These are phyloP conservation scores for Candida sphagnicola DNA, from an alignment of 805 yeast genomes.

Conservation along the genomic window DNA sequence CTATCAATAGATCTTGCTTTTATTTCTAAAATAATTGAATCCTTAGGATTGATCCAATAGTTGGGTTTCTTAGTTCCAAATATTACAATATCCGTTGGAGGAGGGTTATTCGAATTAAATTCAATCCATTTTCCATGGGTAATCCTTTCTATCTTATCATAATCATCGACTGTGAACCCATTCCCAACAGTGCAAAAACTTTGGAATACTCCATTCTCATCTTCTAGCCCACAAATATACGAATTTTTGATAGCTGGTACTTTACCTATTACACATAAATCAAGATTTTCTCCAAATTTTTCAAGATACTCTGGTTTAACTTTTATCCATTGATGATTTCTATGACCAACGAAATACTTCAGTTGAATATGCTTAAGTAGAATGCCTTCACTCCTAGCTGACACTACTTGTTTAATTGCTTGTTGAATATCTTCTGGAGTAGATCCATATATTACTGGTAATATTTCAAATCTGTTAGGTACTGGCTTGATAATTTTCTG, in stretches of 20 bases:
- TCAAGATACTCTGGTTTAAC: constrained; percentile 87
- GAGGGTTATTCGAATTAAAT: constrained; percentile 36
- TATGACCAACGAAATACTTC: constrained; percentile 47
- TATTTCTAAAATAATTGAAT: constrained; percentile 76
- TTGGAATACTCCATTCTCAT: constrained; percentile 41
- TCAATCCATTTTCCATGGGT: constrained; percentile 63
- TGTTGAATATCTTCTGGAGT: constrained; percentile 50
- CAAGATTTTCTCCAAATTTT: constrained; percentile 84
- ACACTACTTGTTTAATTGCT: constrained; percentile 56
- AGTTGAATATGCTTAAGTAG: constrained; percentile 64
- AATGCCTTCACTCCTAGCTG: constrained; percentile 73
- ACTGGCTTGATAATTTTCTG: constrained; percentile 41
- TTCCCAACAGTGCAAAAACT: constrained; percentile 81
- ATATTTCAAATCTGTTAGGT: constrained; percentile 47
- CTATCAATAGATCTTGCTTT: constrained; percentile 72
- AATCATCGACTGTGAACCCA: constrained; percentile 69
- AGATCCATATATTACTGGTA: constrained; percentile 36
- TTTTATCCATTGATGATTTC: constrained; percentile 75
- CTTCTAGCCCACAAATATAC: constrained; percentile 68
- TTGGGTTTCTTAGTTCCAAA: constrained; percentile 65
- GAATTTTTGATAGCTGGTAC: constrained; percentile 68
- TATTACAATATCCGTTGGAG: constrained; percentile 31
- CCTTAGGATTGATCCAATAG: constrained; percentile 75
- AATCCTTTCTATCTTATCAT: constrained; percentile 49
- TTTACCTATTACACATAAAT: constrained; percentile 74